A percentile compares a stretch with the other conserved stretches of the same genome.
Evolutionary conservation across 75 land plant species (phyloP).

Genomic region (Pinus taeda): DNA sequence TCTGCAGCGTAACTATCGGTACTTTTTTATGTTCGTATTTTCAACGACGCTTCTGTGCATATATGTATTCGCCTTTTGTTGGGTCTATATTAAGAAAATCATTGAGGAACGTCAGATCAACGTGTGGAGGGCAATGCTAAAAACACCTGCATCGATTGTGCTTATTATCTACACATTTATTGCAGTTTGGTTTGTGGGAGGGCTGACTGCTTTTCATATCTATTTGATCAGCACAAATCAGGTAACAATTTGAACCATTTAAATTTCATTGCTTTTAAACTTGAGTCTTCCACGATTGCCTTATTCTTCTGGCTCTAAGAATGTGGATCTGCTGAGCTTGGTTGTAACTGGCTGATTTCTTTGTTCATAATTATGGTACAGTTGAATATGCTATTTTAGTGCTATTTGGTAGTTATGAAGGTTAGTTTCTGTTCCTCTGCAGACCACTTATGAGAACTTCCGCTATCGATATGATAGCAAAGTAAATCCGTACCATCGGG

Average conservation of each 20-base stretch:
- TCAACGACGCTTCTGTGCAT: conserved; percentile 60
- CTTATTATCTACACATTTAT: conserved; percentile 61
- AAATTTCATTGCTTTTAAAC: neutral
- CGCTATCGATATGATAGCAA: conserved; percentile 66
- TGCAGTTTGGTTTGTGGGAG: conserved; percentile 85
- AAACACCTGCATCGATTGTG: conserved; percentile 49
- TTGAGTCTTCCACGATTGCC: neutral
- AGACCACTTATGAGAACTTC: conserved; percentile 88
- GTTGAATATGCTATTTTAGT: neutral
- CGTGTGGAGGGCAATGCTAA: conserved; percentile 45
- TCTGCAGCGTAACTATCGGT: conserved; percentile 72
- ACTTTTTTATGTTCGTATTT: conserved; percentile 68
- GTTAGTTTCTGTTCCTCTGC: conserved; percentile 9
- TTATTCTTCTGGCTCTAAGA: neutral
- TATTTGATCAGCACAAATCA: conserved; percentile 73
- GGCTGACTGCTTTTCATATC: conserved; percentile 63
- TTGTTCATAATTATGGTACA: neutral
- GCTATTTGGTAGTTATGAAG: neutral
- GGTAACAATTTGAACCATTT: conserved; percentile 20
- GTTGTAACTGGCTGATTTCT: neutral
- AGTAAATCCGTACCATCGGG: conserved; percentile 56
- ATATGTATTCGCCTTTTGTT: conserved; percentile 60
- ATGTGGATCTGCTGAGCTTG: neutral
- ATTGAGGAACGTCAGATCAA: conserved; percentile 29
- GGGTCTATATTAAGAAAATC: conserved; percentile 41